phyloP scores from a whole-genome alignment of 176 grass and related monocot genomes.

The Bonia amplexicaulis region DNA sequence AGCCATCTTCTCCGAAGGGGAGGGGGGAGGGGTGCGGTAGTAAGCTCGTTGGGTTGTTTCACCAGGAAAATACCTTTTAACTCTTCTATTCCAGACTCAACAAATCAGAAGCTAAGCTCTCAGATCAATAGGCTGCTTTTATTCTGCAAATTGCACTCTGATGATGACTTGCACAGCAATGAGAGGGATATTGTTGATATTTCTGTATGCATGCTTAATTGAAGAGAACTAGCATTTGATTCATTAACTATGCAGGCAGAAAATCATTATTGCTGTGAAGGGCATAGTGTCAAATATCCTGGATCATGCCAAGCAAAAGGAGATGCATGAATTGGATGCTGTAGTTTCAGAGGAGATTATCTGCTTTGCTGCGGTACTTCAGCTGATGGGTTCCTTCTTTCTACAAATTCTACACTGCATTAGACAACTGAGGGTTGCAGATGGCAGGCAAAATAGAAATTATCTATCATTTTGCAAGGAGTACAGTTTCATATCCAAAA shows the following conservation, averaged over 20 bases:
- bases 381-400: conserved; percentile 29
- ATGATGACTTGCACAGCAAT: conserved; percentile 7
- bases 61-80: neutral
- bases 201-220: conserved; percentile 15
- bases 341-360: conserved; percentile 32
- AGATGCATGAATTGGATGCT: neutral
- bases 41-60: neutral
- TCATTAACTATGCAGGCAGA: conserved; percentile 31
- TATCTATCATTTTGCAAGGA: neutral
- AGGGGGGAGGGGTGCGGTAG: no score
- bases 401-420: conserved; percentile 21
- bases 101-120: conserved; percentile 28
- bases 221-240: conserved; percentile 43
- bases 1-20: no score
- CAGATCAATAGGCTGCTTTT: conserved; percentile 24
- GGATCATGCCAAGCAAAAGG: conserved; percentile 4
- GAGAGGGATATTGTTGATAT: neutral
- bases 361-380: conserved; percentile 40
- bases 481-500: conserved; percentile 6
- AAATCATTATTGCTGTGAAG: conserved; percentile 17
- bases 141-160: conserved; percentile 26
- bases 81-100: neutral
- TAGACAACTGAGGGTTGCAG: neutral
- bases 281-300: conserved; percentile 26
- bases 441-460: neutral